Base-by-base conservation (phyloP, 1,139 yeast genomes). In the Geotrichum bryndzae region DNA sequence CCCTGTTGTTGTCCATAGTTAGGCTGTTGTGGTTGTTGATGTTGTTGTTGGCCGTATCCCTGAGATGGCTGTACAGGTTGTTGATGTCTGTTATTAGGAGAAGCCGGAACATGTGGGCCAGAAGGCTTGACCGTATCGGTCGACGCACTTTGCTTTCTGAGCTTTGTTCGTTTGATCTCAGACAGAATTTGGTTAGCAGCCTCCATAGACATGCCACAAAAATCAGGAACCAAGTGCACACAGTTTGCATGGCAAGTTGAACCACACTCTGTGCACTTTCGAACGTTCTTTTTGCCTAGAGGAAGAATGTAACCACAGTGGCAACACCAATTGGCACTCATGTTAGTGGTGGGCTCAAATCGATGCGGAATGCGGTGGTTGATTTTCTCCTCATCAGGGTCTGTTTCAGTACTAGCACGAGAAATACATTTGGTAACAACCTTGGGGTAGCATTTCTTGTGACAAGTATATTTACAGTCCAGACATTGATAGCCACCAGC, bases 311-410 rank as follows among this genome's bases (percentile, higher is more conserved):
- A 91, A 65, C 99, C 99, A 81, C 99, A 94, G 73, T 94, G 99
- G 70, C 98, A 94, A 77, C 99, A 94, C 99, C 99, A 94, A 72
- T 92, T 92, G 3, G 99, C 95, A 70, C 97, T 96, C 77, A 92
- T 88, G 72, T 94, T 94, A 23, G 96, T 83, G 35, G 86, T 83
- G 29, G 95, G 92, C 67, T 90, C 97, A 73, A 92, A 92, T 72
- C 97, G 84, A 74, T 94, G 99, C 52, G 99, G 99, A 68, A 94
- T 94, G 68, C 96, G 89, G 73, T 94, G 98, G 71, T 94, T 94
- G 74, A 94, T 83, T 74, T 90, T 91, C 60, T 94, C 89, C 71
- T 91, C 98, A 71, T 88, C 95, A 3, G 87, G 84, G 73, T 88
- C 96, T 57, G 83, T 78, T 68, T 90, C 97, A n/a, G 89, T 84